A percentile compares a stretch with the other conserved stretches of the same genome.
Evolutionary conservation across 805 yeast genomes (phyloP).

Genomic region (Spathaspora sp.): DNA sequence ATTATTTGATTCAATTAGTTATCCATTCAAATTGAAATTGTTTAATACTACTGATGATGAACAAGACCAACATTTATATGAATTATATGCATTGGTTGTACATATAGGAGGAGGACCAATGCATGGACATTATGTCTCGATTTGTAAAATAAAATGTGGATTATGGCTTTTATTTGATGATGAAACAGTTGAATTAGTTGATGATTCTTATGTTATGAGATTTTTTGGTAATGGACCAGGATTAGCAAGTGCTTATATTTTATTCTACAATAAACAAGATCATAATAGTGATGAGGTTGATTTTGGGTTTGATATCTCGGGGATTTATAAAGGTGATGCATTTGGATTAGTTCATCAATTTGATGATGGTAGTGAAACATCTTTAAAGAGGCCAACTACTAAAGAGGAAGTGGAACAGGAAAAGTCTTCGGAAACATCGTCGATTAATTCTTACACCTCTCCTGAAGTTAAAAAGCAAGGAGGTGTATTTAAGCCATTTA

Average conservation of each 20-base stretch:
- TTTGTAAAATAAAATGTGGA: conserved; percentile 70
- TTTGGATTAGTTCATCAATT: conserved; percentile 15
- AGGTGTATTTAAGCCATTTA: conserved; percentile 30
- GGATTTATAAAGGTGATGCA: conserved; percentile 32
- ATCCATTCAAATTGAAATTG: conserved; percentile 69
- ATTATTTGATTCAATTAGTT: conserved; percentile 78
- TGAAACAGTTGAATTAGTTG: conserved; percentile 87
- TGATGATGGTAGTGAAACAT: conserved; percentile 7
- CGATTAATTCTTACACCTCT: conserved; percentile 2
- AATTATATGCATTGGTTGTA: conserved; percentile 80
- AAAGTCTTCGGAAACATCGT: conserved; percentile 2
- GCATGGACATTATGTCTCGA: conserved; percentile 92
- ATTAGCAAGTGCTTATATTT: conserved; percentile 85
- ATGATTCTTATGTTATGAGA: conserved; percentile 74
- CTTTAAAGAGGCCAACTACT: conserved; percentile 6
- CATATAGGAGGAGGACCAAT: conserved; percentile 98
- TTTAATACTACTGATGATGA: conserved; percentile 59
- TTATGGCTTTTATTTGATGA: conserved; percentile 96
- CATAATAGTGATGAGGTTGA: conserved; percentile 29
- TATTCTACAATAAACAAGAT: conserved; percentile 59
- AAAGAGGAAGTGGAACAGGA: conserved; percentile 2
- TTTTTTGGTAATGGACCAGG: conserved; percentile 89
- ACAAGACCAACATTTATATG: conserved; percentile 55
- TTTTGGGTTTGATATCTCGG: conserved; percentile 31
- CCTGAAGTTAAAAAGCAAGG: conserved; percentile 8